phyloP scores from a whole-genome alignment of 208 protist species.

The Crithidia fasciculata region DNA sequence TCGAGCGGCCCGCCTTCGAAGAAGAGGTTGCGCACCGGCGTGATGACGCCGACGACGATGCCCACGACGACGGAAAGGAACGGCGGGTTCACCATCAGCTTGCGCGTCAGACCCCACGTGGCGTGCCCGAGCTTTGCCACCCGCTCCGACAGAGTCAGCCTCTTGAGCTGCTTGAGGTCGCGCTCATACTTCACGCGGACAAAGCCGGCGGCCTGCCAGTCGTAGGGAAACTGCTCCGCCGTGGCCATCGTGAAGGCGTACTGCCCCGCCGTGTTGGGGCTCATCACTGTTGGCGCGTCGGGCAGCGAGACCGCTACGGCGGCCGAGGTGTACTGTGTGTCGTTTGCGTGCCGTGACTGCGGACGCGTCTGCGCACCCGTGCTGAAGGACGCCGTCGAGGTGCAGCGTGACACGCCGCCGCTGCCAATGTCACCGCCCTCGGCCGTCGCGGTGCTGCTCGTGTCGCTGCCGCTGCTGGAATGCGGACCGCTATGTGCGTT shows the following conservation, averaged over 20 bases:
- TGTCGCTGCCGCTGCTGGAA: background rate
- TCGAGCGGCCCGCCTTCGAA: conserved; percentile 59
- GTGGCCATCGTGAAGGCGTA: conserved; percentile 28
- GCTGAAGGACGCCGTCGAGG: conserved; percentile 6
- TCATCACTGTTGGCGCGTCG: conserved; percentile 15
- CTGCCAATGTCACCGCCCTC: conserved; percentile 8
- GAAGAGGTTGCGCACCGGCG: conserved; percentile 62
- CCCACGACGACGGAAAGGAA: conserved; percentile 76
- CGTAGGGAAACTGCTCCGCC: conserved; percentile 50
- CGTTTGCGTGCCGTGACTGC: background rate
- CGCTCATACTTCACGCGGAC: conserved; percentile 57
- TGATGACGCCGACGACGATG: conserved; percentile 69
- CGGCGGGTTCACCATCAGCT: conserved; percentile 53
- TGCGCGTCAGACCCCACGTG: conserved; percentile 8
- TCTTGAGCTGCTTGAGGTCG: conserved; percentile 40
- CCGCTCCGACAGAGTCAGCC: conserved; percentile 12
- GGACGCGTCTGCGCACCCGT: conserved; percentile 17
- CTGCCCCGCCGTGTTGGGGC: conserved; percentile 20
- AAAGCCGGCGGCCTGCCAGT: conserved; percentile 60
- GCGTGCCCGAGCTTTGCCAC: conserved; percentile 9
- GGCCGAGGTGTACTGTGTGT: conserved; percentile 18
- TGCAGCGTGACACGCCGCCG: background rate
- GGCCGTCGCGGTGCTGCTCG: conserved; percentile 5
- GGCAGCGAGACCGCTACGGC: conserved; percentile 10
- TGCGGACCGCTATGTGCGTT: background rate